Percentiles rank a stretch among this genome's conserved stretches.
Evolutionary conservation across 208 protist genomes (phyloP).

Genomic region (Leishmania tropica): DNA sequence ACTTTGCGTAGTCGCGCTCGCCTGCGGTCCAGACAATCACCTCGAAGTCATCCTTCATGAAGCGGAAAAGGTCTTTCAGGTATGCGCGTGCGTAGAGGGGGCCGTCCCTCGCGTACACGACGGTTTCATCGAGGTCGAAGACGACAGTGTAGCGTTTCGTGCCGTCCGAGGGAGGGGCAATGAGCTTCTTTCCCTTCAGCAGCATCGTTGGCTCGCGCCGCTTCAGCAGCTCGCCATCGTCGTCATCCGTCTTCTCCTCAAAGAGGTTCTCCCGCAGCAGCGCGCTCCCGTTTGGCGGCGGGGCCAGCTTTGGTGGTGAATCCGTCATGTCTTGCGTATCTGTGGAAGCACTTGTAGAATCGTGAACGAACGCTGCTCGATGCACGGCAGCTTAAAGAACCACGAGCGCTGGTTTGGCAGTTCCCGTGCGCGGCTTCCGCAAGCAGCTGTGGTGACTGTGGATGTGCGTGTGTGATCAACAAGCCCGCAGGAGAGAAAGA

Average conservation of each 20-base stretch:
- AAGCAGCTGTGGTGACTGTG: neutral
- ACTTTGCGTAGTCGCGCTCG: constrained; percentile 90
- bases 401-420: neutral
- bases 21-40: constrained; percentile 93
- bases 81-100: constrained; percentile 85
- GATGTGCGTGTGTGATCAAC: constrained; percentile 4
- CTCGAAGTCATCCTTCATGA: constrained; percentile 84
- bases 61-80: constrained; percentile 71
- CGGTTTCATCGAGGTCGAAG: constrained; percentile 91
- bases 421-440: neutral
- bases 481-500: neutral
- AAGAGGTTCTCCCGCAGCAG: constrained; percentile 83
- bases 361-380: neutral
- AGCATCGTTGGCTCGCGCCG: constrained; percentile 82
- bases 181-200: constrained; percentile 53
- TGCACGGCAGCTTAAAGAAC: neutral
- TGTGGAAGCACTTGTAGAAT: neutral
- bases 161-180: constrained; percentile 40
- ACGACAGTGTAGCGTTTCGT: constrained; percentile 86
- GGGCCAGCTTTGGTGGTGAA: constrained; percentile 29
- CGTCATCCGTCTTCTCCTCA: constrained; percentile 44
- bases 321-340: constrained; percentile 18
- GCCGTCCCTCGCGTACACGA: constrained; percentile 90
- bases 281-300: constrained; percentile 69
- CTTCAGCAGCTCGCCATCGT: constrained; percentile 63